Evolutionary conservation across 1,284 basidiomycete species (phyloP), one percentile per base, ranked within the genome.

Genomic region (Fistulina hepatica): DNA sequence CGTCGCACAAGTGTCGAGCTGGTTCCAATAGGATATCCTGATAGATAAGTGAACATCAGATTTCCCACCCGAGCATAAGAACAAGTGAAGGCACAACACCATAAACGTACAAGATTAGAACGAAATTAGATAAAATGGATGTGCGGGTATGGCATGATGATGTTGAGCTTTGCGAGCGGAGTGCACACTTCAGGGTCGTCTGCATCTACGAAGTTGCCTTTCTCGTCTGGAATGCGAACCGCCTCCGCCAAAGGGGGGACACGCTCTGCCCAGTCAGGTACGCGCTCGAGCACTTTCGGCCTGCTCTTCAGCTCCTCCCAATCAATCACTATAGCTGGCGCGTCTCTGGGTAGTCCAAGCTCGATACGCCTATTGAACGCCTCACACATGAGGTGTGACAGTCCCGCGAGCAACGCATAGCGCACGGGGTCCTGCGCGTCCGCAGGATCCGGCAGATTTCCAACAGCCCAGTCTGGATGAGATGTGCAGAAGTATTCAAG

Each of bases 301-400:
- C 52, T 49, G n/a, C 49, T 47, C 31, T 45, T 40, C 4, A 60
- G 53, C 36, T 48, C 59, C 10, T 47, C 46, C 37, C 51, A 58
- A 36, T 57, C 56, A 33, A 44, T 23, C 37, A 55, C 45, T 38
- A 57, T 50, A 5, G 56, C 42, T 34, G 54, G 56, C n/a, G 53
- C 53, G 33, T 56, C 53, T 11, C 54, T 48, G 8, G 56, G 55
- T 12, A 61, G 44, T 6, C 57, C 59, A 16, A 44, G 33, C 34
- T 44, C 48, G 39, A 59, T 56, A 27, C 53, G 56, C 26, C 48
- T 49, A 43, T 60, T 60, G 47, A 60, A 61, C 15, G 52, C 42
- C 20, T 45, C 40, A n/a, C 57, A 56, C 46, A 60, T 47, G 31
- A 54, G 45, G 11, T 44, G 47, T 10, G 50, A 53, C 15, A 59